These are phyloP conservation scores for Fraxinus latifolia DNA, from an alignment of 305 asterid genomes.

Conservation along the genomic window DNA sequence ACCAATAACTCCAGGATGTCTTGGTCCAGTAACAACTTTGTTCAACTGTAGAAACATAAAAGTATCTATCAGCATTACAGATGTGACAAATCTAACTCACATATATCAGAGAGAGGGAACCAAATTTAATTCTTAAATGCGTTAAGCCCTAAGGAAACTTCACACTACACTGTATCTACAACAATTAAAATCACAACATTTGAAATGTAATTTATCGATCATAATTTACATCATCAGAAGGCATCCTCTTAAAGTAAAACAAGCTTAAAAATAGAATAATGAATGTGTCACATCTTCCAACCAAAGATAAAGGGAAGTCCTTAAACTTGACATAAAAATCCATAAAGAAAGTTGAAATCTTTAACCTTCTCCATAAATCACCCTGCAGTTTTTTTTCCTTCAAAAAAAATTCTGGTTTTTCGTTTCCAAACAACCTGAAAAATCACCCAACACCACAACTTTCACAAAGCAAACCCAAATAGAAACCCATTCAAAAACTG, in stretches of 20 bases:
- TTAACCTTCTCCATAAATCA: background rate
- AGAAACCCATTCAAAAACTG: background rate
- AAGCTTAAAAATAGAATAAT: background rate
- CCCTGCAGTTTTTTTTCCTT: background rate
- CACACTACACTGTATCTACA: background rate
- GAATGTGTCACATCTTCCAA: background rate
- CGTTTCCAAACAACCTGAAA: background rate
- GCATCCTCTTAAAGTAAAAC: background rate
- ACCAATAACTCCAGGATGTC: constrained; percentile 94
- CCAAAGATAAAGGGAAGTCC: background rate
- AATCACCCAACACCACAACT: background rate
- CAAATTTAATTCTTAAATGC: background rate
- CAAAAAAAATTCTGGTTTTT: background rate
- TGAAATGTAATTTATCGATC: background rate
- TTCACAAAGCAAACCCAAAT: background rate
- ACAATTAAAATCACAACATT: background rate
- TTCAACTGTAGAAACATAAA: constrained; percentile 53
- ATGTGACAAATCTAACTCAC: background rate
- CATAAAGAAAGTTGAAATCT: background rate
- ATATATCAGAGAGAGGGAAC: background rate
- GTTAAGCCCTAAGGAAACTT: background rate
- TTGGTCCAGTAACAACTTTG: constrained; percentile 78
- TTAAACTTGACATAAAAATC: background rate
- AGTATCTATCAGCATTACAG: background rate
- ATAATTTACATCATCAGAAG: background rate